Evolutionary conservation across 176 grass and related monocot species (phyloP), one percentile per base, ranked within the genome.

Genomic region (Rhynchospora pubera): DNA sequence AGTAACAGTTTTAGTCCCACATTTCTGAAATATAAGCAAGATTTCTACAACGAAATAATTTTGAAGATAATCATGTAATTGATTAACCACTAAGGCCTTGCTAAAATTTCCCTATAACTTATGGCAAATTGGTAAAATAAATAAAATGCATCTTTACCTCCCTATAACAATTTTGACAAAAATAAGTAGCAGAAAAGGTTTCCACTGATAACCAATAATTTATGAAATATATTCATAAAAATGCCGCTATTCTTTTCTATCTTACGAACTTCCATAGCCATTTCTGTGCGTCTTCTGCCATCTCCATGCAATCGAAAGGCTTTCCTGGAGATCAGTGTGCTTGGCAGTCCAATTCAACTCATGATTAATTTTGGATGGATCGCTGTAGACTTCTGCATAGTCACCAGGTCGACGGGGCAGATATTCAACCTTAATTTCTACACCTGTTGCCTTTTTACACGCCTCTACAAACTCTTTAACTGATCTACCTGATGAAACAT

Each of bases 401-500:
- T 99, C 96, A 23, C 96, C 96, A 0, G 96, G 89, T 57, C 96
- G 91, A 60, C 92, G 92, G 23, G n/a, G 2, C 21, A 99, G 91
- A 59, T 73, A 93, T 0, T 91, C 87, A 0, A 95, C 87, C 79
- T 95, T 95, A 64, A 99, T 93, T 71, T 69, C 23, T 34, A 66
- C 96, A 62, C 96, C 96, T 24, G 96, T 99, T 46, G 96, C 96
- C 44, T 79, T 62, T 71, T 90, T 99, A 86, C 96, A 99, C 3
- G 92, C 96, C 85, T 93, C 87, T 11, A 99, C 92, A 81, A 99
- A 99, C 79, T 99, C 91, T 14, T 90, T 99, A 45, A 99, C 96
- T 42, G 96, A 99, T 80, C 93, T 94, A 90, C 96, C 95, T 97
- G 90, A 62, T 52, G 62, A 87, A 39, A 63, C 18, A 75, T 60